Base-by-base conservation (phyloP, 148 eudicot species). In the Chenopodium album region DNA sequence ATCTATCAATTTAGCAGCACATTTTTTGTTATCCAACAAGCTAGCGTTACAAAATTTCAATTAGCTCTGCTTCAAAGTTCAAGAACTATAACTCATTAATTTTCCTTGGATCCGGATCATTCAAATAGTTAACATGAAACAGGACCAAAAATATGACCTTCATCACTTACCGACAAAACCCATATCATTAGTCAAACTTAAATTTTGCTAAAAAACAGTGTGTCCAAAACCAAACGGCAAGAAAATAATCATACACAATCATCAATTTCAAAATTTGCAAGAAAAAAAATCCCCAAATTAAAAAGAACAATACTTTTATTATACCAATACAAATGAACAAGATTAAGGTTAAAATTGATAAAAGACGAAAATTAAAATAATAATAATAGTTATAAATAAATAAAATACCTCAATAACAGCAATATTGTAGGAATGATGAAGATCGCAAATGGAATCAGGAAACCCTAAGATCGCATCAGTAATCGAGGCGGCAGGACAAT, bases 381-480 rank as follows among this genome's bases (percentile, higher is more conserved):
- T 34, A 34, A 34, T 34, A 31, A 31, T 28, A 28, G 29, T 28
- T 28, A 31, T 31, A 34, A 41, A 41, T 41, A 29, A 75, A 31
- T 3, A 70, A 46, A 13, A 26, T 84, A 94, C 98, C 98, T 92
- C 97, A 83, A 85, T 85, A 63, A 92, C 91, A 78, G 85, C 87
- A 82, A 79, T 80, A 9, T 46, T 79, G 52, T 81, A 73, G 14
- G 82, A 77, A 88, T 78, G 59, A 56, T 80, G 71, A 23, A 75
- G 75, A 71, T 83, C 85, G 48, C 92, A 93, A 16, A 75, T 82
- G 48, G 86, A 85, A 81, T 87, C 89, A 68, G 26, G 87, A 82
- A 87, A 82, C 84, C 90, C 89, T 76, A 89, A 84, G 71, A 94
- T 78, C 71, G 85, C 78, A 82, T 93, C 98, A 56, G 70, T 41